These are phyloP conservation scores for Sideroxylon spinosum DNA, from an alignment of 179 eudicot species.

Conservation along the genomic window DNA sequence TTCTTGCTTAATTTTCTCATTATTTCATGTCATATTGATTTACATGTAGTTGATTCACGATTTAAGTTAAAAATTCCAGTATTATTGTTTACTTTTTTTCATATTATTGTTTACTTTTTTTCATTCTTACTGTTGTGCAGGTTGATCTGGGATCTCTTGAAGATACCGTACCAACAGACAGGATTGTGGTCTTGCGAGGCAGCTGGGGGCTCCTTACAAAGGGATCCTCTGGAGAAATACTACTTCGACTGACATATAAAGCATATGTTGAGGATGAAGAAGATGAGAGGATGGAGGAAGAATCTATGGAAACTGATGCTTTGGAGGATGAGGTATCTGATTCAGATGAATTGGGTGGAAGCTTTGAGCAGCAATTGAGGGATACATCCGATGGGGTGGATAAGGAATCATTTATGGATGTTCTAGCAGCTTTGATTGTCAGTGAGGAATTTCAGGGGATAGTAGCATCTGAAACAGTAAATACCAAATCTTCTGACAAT, in stretches of 20 bases:
- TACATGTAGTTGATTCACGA: background rate
- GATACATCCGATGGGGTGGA: slow-evolving; percentile 31
- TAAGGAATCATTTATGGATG: slow-evolving; percentile 84
- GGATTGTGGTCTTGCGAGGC: slow-evolving; percentile 59
- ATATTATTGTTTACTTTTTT: too few relatives aligned
- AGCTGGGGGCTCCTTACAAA: slow-evolving; percentile 74
- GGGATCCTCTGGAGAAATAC: slow-evolving; percentile 64
- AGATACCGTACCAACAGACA: slow-evolving; percentile 93
- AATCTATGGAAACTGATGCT: slow-evolving; percentile 33
- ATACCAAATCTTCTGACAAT: slow-evolving; percentile 30
- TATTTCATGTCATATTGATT: too few relatives aligned
- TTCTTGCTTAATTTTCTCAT: too few relatives aligned
- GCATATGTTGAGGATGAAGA: slow-evolving; percentile 98
- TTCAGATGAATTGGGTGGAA: slow-evolving; percentile 48
- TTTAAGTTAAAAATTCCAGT: background rate
- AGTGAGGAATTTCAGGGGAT: slow-evolving; percentile 98
- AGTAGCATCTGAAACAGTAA: slow-evolving; percentile 73
- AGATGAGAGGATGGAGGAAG: slow-evolving; percentile 50
- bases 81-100: background rate
- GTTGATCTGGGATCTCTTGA: slow-evolving; percentile 75
- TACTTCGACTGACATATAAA: slow-evolving; percentile 83
- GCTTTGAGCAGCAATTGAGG: slow-evolving; percentile 37
- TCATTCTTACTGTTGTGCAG: slow-evolving; percentile 31
- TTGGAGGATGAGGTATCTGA: slow-evolving; percentile 73
- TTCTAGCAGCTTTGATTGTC: slow-evolving; percentile 81